phyloP scores from a whole-genome alignment of 352 stramenopile genomes.

The Aphanomyces cochlioides region DNA sequence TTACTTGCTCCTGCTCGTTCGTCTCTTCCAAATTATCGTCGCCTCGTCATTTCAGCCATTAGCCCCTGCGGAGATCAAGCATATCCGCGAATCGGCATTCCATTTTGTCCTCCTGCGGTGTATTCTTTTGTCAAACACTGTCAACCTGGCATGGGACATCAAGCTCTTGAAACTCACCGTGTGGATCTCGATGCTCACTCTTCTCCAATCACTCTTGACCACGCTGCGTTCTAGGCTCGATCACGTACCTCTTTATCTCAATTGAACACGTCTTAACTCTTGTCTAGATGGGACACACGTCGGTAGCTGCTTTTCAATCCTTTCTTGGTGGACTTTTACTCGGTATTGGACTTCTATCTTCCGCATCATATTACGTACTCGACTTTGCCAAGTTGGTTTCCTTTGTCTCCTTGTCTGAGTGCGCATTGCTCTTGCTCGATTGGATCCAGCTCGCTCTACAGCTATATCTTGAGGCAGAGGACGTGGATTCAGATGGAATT shows the following conservation, averaged over 20 bases:
- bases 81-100: slow-evolving; percentile 8
- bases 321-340: background rate
- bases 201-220: background rate
- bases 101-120: slow-evolving; percentile 8
- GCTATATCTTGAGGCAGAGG: background rate
- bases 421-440: background rate
- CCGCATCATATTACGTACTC: too few relatives aligned
- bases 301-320: background rate
- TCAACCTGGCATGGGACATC: background rate
- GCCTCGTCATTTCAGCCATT: background rate
- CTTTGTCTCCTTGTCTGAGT: background rate
- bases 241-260: background rate
- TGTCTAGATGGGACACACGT: background rate
- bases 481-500: background rate
- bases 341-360: background rate
- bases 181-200: background rate
- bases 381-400: background rate
- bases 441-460: slow-evolving; percentile 1
- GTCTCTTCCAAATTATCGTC: slow-evolving; percentile 5
- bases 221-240: background rate
- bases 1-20: background rate
- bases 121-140: slow-evolving; percentile 4
- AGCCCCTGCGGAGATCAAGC: background rate
- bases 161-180: background rate
- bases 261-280: background rate